Evolutionary conservation across 2,329 filamentous ascomycete species (phyloP), one percentile per base, ranked within the genome.

Genomic region (Emergomyces orientalis): DNA sequence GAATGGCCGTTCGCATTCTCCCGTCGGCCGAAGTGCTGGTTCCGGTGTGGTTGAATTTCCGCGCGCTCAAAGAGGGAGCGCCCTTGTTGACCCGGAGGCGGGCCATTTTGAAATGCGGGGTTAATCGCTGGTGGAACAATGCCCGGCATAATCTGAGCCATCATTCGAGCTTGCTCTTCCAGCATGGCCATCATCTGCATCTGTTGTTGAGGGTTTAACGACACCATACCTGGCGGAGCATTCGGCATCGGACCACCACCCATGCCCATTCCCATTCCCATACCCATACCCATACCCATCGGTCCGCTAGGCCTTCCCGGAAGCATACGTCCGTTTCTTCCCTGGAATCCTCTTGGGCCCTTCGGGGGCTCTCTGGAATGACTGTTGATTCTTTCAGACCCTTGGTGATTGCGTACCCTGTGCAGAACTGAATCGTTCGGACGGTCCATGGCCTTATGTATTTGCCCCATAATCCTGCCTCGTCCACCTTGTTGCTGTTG

Each of bases 101-200:
- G 76, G 52, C 76, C 76, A 62, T 77, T 76, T 65, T 80, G 80
- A 67, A 84, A 84, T 62, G 79, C 78, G 34, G 81, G 81, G 68
- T 82, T 82, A 67, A 83, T 77, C 27, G 78, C 80, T 2, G 81
- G 78, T 47, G 78, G 74, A n/a, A 81, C 78, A 55, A 81, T 80
- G 45, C 83, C 83, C 8, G 79, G 80, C 73, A 83, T 84, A 72
- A 88, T 80, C 68, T 92, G 88, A 62, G 86, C 84, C 85, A 96
- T 91, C 85, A 95, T 89, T 64, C 88, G 85, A 59, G 89, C 90
- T 71, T 96, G 90, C 72, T 96, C 89, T 75, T 96, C 90, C 66
- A 94, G 84, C 78, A 95, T 84, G 51, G 86, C 82, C 79, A 89
- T 87, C 61, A 91, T 80, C 63, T 88, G 84, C 80, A 90, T 86